Evolutionary conservation across 1,284 basidiomycete species (phyloP).

Genomic region (Ganoderma resinaceum): DNA sequence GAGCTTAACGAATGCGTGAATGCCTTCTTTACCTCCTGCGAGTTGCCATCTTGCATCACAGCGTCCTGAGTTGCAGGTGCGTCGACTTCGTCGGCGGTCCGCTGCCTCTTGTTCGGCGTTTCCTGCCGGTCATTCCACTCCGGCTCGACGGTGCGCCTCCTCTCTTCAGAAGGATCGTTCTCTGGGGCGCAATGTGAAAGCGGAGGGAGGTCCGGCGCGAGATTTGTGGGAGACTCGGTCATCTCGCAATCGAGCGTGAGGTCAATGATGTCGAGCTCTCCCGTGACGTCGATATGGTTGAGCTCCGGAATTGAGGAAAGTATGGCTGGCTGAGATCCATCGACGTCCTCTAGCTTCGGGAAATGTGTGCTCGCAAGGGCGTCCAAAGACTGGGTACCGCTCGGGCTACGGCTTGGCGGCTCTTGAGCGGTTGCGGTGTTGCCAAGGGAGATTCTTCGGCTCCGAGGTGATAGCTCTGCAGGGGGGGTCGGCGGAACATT

Average conservation of each 20-base stretch:
- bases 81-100: constrained; percentile 5
- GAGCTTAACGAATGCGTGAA: background rate
- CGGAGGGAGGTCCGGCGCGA: constrained; percentile 10
- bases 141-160: constrained; percentile 9
- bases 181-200: background rate
- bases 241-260: constrained; percentile 10
- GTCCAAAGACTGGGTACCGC: background rate
- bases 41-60: background rate
- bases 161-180: background rate
- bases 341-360: constrained; percentile 8
- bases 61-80: background rate
- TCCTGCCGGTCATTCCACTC: background rate
- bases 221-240: constrained; percentile 7
- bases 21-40: background rate
- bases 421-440: background rate
- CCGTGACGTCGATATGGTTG: background rate
- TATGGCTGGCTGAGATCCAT: background rate
- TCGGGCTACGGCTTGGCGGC: background rate
- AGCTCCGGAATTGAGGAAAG: constrained; percentile 11
- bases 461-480: background rate
- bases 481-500: background rate
- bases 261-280: constrained; percentile 19
- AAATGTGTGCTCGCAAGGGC: background rate
- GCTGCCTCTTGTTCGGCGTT: constrained; percentile 15
- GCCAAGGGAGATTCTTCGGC: background rate